Percentiles rank a stretch among this genome's conserved stretches.
Conservation (phyloP, 441 rosid species). For the Cnidoscolus chayamansa region DNA sequence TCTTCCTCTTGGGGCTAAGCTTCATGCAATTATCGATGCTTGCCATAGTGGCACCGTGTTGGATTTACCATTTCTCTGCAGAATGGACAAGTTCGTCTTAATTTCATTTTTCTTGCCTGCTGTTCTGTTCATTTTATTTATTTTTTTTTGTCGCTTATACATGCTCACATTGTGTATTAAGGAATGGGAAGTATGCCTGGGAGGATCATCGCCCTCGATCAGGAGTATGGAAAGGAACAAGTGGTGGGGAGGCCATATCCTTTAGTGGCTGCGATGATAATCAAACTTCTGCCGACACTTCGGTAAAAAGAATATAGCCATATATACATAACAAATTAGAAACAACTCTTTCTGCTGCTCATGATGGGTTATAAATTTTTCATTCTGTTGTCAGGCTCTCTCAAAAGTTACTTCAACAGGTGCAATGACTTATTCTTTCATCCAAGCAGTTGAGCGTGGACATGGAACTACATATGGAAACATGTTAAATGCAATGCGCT, state of each 20-base stretch:
- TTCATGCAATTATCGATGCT: conserved; percentile 77
- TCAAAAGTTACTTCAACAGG: conserved; percentile 77
- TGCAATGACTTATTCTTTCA: conserved; percentile 86
- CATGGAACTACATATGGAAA: conserved; percentile 68
- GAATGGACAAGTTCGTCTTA: conserved; percentile 53
- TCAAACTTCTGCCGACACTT: conserved; percentile 86
- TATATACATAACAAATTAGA: conserved; percentile 3
- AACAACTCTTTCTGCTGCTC: background rate
- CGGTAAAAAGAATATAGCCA: conserved; percentile 39
- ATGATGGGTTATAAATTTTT: conserved; percentile 6
- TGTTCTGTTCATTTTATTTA: background rate
- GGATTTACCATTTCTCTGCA: conserved; percentile 64
- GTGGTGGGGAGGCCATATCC: conserved; percentile 77
- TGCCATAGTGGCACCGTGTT: conserved; percentile 84
- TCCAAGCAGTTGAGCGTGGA: conserved; percentile 75
- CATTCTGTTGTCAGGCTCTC: conserved; percentile 47
- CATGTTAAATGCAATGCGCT: conserved; percentile 69
- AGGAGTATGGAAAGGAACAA: conserved; percentile 77
- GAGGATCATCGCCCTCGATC: conserved; percentile 88
- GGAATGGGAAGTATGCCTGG: conserved; percentile 68
- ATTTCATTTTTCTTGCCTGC: background rate
- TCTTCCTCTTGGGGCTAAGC: conserved; percentile 57
- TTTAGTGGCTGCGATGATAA: conserved; percentile 86
- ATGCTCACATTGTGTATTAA: conserved; percentile 24
- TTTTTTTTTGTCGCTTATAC: background rate